Evolutionary conservation across 495 filamentous ascomycete genomes (phyloP), one percentile per base, ranked within the genome.

Genomic region (Penicillium pancosmium): DNA sequence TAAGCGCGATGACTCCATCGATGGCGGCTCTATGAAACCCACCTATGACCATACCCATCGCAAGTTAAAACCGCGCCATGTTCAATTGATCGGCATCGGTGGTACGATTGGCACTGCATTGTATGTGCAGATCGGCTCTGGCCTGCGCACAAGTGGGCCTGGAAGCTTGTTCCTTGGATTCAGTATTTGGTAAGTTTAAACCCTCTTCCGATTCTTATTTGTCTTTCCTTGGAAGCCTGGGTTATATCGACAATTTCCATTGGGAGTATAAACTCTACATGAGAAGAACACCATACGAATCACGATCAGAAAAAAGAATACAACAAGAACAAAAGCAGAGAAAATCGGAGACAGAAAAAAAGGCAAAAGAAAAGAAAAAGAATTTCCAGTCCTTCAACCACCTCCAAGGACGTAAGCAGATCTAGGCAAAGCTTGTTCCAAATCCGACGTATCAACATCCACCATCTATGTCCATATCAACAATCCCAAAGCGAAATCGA

Each of bases 21-120:
- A 63, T 21, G 67, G 63, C 7, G 62, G 60, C 10, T 73, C 70
- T 10, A 68, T 71, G 11, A 68, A 69, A 44, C 60, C 65, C 0
- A 57, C 55, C 16, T 67, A 70, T 36, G 82, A 85, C 55, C 71
- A 73, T 43, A 86, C 83, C 9, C 79, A 82, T 15, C 84, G 86
- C 9, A 82, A 78, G 61, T 72, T 90, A 21, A 85, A 85, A 54
- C 81, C 85, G 18, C 78, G 88, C 48, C 88, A 91, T 67, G 83
- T 90, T 54, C 86, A 90, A 63, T 73, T 92, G 55, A 91, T 91
- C 53, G 88, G 86, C 41, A 86, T 91, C 62, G 89, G 89, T 38
- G 89, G 89, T 35, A 86, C 85, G 35, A 92, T 91, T 66, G 89
- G 90, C n/a, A 92, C 90, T n/a, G 89, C 83, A 2, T 75, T 92